Base-by-base conservation (phyloP, 2,329 filamentous ascomycete species). In the Colletotrichum lentis region DNA sequence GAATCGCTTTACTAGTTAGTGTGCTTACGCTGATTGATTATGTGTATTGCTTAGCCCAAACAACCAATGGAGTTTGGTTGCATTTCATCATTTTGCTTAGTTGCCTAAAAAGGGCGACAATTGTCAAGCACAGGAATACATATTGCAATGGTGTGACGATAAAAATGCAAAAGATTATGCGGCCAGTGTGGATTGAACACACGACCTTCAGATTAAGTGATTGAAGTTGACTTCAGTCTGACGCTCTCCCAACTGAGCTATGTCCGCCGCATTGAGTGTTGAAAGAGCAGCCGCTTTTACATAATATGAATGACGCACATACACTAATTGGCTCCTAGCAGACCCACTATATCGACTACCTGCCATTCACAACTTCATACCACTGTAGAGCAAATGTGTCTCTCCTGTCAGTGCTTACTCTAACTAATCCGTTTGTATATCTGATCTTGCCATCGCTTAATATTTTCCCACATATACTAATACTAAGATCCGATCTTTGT, bases 181-280 rank as follows among this genome's bases (percentile, higher is more conserved):
- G 59, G 64, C 59, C 64, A 67, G 64, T 67, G 64, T 67, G 64
- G 64, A 67, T 67, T 67, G 64, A 67, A 67, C 64, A 66, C 64
- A 67, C 58, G 64, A 67, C 64, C 64, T 67, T 67, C 64, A 67
- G 64, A 67, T 67, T 67, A 67, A 54, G 59, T 67, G 64, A 64
- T 47, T 67, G 64, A 67, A 67, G 64, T 67, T 63, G 3, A 64
- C 64, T 67, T 67, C 64, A 67, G 64, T 67, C 64, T 67, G 64
- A 67, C 64, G 64, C 64, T 67, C 64, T 67, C 64, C 64, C 64
- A 67, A 64, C 64, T 67, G 64, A 67, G 64, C 64, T 67, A 67
- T 67, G 64, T 67, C 64, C 64, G 64, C 64, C 64, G 59, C 59
- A 46, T 47, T n/a, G n/a, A n/a, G n/a, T n/a, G n/a, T n/a, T n/a